Percentiles rank a stretch among this genome's conserved stretches.
These are phyloP conservation scores for Phyllosticta capitalensis DNA, from an alignment of 2,329 filamentous ascomycete species.

Conservation along the genomic window DNA sequence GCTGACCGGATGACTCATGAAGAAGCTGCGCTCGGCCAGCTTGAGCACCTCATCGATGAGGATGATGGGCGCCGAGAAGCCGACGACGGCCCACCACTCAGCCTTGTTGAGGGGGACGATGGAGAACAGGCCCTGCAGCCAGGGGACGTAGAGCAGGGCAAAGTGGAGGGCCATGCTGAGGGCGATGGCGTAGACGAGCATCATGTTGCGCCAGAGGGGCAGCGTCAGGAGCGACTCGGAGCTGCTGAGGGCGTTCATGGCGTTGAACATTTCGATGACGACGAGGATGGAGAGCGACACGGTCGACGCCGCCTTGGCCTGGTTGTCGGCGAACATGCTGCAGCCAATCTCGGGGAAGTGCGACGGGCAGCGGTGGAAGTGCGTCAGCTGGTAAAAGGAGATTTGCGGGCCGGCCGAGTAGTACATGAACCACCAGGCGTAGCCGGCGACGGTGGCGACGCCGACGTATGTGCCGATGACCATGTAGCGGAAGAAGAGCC, in stretches of 20 bases:
- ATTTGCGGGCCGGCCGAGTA: conserved; percentile 85
- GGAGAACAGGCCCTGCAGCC: conserved; percentile 80
- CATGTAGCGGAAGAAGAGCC: conserved; percentile 96
- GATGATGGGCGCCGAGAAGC: conserved; percentile 85
- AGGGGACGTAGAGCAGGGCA: conserved; percentile 80
- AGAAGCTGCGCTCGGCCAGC: conserved; percentile 50
- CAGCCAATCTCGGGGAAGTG: conserved; percentile 86
- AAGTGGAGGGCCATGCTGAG: conserved; percentile 95
- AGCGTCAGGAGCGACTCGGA: conserved; percentile 90
- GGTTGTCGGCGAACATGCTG: conserved; percentile 78
- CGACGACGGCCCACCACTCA: conserved; percentile 87
- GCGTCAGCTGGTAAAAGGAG: conserved; percentile 74
- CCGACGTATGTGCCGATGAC: conserved; percentile 94
- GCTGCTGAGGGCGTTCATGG: conserved; percentile 93
- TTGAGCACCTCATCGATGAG: conserved; percentile 80
- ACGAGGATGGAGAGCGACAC: conserved; percentile 86
- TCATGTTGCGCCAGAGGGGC: conserved; percentile 97
- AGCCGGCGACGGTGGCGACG: conserved; percentile 86
- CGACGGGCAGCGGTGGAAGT: conserved; percentile 87
- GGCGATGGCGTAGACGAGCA: conserved; percentile 88
- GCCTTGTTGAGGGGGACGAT: conserved; percentile 76
- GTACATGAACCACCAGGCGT: conserved; percentile 99
- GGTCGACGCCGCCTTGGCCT: conserved; percentile 83
- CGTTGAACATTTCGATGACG: conserved; percentile 99
- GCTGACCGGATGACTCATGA: conserved; percentile 13